These are phyloP conservation scores for Austropuccinia psidii DNA, from an alignment of 1,284 basidiomycete genomes.

Conservation along the genomic window DNA sequence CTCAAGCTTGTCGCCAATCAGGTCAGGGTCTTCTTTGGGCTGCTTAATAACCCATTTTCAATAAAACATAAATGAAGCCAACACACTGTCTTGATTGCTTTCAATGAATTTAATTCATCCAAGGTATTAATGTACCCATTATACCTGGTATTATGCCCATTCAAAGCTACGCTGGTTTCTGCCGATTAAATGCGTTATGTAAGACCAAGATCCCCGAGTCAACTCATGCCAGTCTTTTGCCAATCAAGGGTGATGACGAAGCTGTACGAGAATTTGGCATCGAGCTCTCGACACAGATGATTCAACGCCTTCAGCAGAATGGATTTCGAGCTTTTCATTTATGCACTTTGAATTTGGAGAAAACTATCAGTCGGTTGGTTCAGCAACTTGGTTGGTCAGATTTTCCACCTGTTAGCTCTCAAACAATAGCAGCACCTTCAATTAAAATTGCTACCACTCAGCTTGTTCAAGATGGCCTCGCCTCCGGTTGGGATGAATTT, in stretches of 20 bases:
- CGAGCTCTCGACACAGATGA: conserved; percentile 57
- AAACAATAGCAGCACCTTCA: not conserved
- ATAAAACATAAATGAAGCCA: conserved; percentile 58
- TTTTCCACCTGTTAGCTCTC: not conserved
- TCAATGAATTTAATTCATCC: not conserved
- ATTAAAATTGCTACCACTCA: not conserved
- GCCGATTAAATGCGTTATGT: conserved; percentile 80
- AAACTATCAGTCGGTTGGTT: conserved; percentile 81
- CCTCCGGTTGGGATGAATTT: conserved; percentile 46
- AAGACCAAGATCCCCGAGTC: conserved; percentile 67
- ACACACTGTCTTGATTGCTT: not conserved
- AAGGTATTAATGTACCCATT: conserved; percentile 82
- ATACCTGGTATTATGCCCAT: conserved; percentile 98
- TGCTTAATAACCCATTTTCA: conserved; percentile 68
- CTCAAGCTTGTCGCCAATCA: conserved; percentile 39
- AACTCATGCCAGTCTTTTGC: conserved; percentile 64
- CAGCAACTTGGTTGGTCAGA: conserved; percentile 63
- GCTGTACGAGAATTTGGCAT: conserved; percentile 79
- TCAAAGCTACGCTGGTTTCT: conserved; percentile 88
- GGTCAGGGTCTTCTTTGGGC: not conserved
- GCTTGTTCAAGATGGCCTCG: conserved; percentile 11
- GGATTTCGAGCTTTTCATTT: conserved; percentile 79
- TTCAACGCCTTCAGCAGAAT: conserved; percentile 57
- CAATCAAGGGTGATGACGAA: conserved; percentile 68
- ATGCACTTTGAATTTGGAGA: conserved; percentile 95